phyloP scores from a whole-genome alignment of 140 eudicot species.

The Oenanthe javanica region DNA sequence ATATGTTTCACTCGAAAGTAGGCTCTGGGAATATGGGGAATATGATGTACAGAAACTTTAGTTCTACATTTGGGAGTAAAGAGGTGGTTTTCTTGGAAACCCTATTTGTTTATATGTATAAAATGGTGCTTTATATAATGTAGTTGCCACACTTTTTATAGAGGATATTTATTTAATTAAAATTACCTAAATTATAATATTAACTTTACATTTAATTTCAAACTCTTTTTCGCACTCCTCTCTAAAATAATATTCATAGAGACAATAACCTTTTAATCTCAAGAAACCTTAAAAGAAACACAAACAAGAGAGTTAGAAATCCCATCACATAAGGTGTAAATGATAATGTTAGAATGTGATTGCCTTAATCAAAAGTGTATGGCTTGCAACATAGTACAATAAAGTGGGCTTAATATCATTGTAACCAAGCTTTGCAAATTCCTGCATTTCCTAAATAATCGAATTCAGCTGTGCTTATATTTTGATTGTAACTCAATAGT shows the following conservation, averaged over 20 bases:
- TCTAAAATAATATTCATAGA: background rate
- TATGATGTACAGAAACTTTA: background rate
- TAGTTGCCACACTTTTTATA: too few relatives aligned
- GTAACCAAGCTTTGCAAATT: background rate
- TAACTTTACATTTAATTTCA: too few relatives aligned
- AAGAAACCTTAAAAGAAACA: background rate
- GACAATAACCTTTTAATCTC: background rate
- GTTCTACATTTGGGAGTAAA: background rate
- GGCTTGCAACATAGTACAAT: background rate
- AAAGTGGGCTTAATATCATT: background rate
- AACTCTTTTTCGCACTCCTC: too few relatives aligned
- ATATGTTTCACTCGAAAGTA: background rate
- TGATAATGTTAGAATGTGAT: too few relatives aligned
- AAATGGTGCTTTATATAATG: too few relatives aligned
- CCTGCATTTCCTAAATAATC: too few relatives aligned
- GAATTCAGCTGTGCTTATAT: background rate
- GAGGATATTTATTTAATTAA: background rate
- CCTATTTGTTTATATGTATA: background rate
- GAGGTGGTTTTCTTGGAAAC: background rate
- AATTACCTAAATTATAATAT: background rate
- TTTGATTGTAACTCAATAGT: too few relatives aligned
- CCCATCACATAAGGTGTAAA: too few relatives aligned
- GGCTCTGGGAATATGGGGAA: background rate
- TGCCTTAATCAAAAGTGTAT: background rate
- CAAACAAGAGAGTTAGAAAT: background rate